A percentile compares a stretch with the other conserved stretches of the same genome.
phyloP scores from a whole-genome alignment of 768 basidiomycete genomes.

The Chiua virens region DNA sequence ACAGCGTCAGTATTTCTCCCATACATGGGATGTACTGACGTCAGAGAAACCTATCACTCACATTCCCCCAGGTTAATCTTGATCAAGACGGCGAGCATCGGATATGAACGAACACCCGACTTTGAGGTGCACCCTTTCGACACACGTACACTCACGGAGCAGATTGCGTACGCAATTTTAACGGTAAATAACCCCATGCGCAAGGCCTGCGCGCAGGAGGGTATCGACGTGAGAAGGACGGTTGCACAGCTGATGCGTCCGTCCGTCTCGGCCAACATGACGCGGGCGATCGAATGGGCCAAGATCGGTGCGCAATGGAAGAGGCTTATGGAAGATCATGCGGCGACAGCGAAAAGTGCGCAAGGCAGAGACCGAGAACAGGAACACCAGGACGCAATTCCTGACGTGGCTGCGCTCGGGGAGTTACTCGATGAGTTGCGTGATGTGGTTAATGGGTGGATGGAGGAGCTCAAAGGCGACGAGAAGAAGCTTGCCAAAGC shows the following conservation, averaged over 20 bases:
- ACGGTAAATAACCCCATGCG: constrained; percentile 23
- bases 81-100: constrained; percentile 48
- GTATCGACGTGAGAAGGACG: constrained; percentile 19
- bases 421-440: constrained; percentile 19
- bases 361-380: neutral
- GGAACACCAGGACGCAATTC: neutral
- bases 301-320: constrained; percentile 23
- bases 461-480: constrained; percentile 14
- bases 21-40: no score
- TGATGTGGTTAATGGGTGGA: constrained; percentile 16
- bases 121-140: constrained; percentile 46
- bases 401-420: constrained; percentile 9
- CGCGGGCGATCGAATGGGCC: constrained; percentile 18
- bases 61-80: constrained; percentile 44
- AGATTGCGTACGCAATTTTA: constrained; percentile 46
- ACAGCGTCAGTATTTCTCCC: constrained; percentile 63
- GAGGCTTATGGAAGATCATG: constrained; percentile 4
- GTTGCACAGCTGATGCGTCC: constrained; percentile 17
- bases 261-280: neutral
- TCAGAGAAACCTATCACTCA: no score
- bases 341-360: neutral
- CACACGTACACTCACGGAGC: constrained; percentile 39
- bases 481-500: constrained; percentile 18
- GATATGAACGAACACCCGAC: constrained; percentile 45
- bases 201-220: constrained; percentile 27